phyloP scores from a whole-genome alignment of 768 basidiomycete genomes.

The Pisolithus sp. region DNA sequence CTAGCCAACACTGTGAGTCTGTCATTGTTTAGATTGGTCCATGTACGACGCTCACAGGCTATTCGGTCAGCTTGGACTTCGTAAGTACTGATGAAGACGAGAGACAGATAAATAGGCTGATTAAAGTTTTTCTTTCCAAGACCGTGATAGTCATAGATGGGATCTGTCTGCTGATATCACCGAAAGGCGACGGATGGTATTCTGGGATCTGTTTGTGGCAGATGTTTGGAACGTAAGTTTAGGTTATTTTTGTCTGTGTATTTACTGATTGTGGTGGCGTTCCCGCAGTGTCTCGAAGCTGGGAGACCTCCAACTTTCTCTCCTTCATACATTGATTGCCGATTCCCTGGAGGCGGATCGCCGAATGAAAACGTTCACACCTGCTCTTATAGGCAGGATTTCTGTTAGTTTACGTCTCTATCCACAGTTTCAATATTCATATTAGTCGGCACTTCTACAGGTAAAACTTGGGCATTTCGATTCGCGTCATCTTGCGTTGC shows the following conservation, averaged over 20 bases:
- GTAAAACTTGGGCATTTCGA: slow-evolving; percentile 53
- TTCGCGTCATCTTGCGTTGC: slow-evolving; percentile 64
- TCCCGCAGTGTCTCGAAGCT: slow-evolving; percentile 52
- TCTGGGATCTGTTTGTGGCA: slow-evolving; percentile 74
- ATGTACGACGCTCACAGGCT: slow-evolving; percentile 10
- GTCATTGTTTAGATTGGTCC: not conserved
- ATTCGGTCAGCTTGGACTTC: slow-evolving; percentile 53
- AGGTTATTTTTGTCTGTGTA: not conserved
- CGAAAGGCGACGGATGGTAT: slow-evolving; percentile 57
- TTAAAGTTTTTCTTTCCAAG: slow-evolving; percentile 18
- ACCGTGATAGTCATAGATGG: slow-evolving; percentile 64
- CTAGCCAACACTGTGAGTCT: slow-evolving; percentile 55
- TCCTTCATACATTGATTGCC: slow-evolving; percentile 61
- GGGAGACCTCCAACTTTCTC: slow-evolving; percentile 68
- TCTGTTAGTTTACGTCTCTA: slow-evolving; percentile 20
- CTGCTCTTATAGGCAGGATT: slow-evolving; percentile 10
- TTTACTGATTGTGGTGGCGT: slow-evolving; percentile 7
- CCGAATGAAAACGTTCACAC: slow-evolving; percentile 12
- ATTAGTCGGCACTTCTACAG: slow-evolving; percentile 28
- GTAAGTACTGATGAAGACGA: slow-evolving; percentile 36
- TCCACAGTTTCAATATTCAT: not conserved
- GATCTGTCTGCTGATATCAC: slow-evolving; percentile 54
- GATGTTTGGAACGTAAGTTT: slow-evolving; percentile 55
- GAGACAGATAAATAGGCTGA: slow-evolving; percentile 6
- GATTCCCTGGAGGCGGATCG: slow-evolving; percentile 37